Evolutionary conservation across 2,329 filamentous ascomycete genomes (phyloP).

Genomic region (Fusarium sp.): DNA sequence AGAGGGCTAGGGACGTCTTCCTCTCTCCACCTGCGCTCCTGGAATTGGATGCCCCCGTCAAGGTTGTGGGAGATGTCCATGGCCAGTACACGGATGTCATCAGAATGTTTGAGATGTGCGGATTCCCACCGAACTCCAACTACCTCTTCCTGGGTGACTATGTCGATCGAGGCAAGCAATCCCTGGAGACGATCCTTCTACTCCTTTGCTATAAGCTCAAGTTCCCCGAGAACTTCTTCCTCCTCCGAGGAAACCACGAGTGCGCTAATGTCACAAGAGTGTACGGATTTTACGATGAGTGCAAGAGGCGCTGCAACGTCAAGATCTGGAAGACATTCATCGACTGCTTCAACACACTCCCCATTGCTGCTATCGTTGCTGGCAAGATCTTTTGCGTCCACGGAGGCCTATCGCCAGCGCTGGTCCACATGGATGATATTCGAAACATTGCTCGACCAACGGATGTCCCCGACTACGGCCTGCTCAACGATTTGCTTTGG

Average conservation of each 20-base stretch:
- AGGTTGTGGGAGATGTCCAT: slow-evolving; percentile 99
- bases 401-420: slow-evolving; percentile 87
- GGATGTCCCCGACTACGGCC: slow-evolving; percentile 94
- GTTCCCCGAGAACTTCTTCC: slow-evolving; percentile 99
- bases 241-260: slow-evolving; percentile 97
- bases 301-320: slow-evolving; percentile 98
- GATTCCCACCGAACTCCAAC: slow-evolving; percentile 97
- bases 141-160: slow-evolving; percentile 99
- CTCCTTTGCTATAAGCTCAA: slow-evolving; percentile 99
- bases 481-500: slow-evolving; percentile 95
- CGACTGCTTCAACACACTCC: slow-evolving; percentile 98
- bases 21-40: slow-evolving; percentile 90
- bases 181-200: slow-evolving; percentile 96
- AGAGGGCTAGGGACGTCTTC: slow-evolving; percentile 85
- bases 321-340: slow-evolving; percentile 99
- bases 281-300: slow-evolving; percentile 99
- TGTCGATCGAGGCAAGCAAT: slow-evolving; percentile 98
- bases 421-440: slow-evolving; percentile 98
- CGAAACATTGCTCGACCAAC: slow-evolving; percentile 94
- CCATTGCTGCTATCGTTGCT: slow-evolving; percentile 97
- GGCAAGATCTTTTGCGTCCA: slow-evolving; percentile 99
- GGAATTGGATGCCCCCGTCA: slow-evolving; percentile 92
- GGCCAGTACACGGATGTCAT: slow-evolving; percentile 99
- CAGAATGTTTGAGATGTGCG: slow-evolving; percentile 96
- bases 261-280: slow-evolving; percentile 99